These are phyloP conservation scores for Leishmania turanica DNA, from an alignment of 208 protist species.

Conservation along the genomic window DNA sequence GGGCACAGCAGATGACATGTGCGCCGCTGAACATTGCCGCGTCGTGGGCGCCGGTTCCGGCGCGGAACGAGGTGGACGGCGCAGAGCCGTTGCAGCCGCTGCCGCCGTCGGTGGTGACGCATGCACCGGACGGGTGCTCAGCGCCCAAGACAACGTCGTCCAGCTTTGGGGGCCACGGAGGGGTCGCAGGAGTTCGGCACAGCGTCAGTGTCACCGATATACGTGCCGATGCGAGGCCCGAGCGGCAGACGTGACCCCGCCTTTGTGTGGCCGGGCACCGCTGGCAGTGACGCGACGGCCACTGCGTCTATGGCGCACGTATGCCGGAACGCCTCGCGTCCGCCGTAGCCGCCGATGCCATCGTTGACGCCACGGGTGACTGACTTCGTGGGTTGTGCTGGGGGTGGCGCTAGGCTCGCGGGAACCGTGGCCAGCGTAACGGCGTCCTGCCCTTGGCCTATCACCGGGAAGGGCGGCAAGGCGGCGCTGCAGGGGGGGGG, in stretches of 20 bases:
- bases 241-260: background rate
- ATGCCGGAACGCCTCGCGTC: background rate
- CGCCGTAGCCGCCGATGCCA: background rate
- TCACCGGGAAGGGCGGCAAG: background rate
- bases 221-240: background rate
- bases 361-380: background rate
- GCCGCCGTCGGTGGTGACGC: background rate
- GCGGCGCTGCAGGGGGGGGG: background rate
- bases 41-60: conserved; percentile 30
- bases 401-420: background rate
- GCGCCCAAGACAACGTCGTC: background rate
- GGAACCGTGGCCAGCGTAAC: background rate
- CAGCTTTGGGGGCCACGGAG: background rate
- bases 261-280: background rate
- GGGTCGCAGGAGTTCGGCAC: background rate
- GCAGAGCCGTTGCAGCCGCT: background rate
- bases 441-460: too few species aligned
- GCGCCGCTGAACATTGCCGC: conserved; percentile 41
- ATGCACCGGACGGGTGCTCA: background rate
- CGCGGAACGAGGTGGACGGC: conserved; percentile 11
- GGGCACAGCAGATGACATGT: conserved; percentile 45
- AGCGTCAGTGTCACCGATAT: too few species aligned
- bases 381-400: background rate
- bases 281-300: background rate
- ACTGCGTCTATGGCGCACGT: background rate